These are phyloP conservation scores for Aspergillus quadrilineatus DNA, from an alignment of 2,329 filamentous ascomycete species.

Conservation along the genomic window DNA sequence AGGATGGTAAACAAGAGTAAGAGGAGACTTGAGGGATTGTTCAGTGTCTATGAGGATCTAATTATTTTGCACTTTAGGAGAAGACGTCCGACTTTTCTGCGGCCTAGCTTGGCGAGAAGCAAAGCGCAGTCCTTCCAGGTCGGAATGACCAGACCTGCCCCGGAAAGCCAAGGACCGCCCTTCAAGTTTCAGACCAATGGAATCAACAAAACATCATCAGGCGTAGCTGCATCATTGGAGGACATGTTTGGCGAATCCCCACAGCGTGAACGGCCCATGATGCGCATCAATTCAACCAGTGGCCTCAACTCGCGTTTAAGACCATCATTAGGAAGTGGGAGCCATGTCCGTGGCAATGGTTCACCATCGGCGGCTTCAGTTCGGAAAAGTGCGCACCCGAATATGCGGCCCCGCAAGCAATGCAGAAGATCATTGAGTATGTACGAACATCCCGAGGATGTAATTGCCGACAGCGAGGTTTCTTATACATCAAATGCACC, in stretches of 20 bases:
- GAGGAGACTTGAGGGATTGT: conserved; percentile 16
- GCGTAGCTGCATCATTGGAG: conserved; percentile 66
- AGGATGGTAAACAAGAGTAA: conserved; percentile 37
- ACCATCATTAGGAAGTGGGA: conserved; percentile 61
- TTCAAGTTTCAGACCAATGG: conserved; percentile 70
- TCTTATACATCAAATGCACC: conserved; percentile 54
- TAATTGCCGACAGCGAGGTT: conserved; percentile 75
- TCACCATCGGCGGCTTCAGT: conserved; percentile 71
- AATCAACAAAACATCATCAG: conserved; percentile 50
- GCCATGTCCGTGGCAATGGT: conserved; percentile 62
- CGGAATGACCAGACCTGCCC: conserved; percentile 59
- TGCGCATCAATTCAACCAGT: conserved; percentile 61
- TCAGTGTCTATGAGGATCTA: conserved; percentile 17
- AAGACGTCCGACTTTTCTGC: conserved; percentile 65
- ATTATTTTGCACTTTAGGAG: conserved; percentile 49
- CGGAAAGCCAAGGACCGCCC: conserved; percentile 66
- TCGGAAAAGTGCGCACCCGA: conserved; percentile 70
- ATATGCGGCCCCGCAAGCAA: conserved; percentile 77
- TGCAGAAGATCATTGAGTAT: conserved; percentile 93
- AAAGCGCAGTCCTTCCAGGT: conserved; percentile 73
- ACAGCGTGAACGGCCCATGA: conserved; percentile 64
- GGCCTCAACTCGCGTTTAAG: conserved; percentile 61
- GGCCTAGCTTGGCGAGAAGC: conserved; percentile 71
- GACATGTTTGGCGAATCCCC: conserved; percentile 83
- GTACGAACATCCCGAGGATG: conserved; percentile 89